A percentile compares a stretch with the other conserved stretches of the same genome.
These are phyloP conservation scores for Blastomyces parvus DNA, from an alignment of 2,329 filamentous ascomycete species.

Conservation along the genomic window DNA sequence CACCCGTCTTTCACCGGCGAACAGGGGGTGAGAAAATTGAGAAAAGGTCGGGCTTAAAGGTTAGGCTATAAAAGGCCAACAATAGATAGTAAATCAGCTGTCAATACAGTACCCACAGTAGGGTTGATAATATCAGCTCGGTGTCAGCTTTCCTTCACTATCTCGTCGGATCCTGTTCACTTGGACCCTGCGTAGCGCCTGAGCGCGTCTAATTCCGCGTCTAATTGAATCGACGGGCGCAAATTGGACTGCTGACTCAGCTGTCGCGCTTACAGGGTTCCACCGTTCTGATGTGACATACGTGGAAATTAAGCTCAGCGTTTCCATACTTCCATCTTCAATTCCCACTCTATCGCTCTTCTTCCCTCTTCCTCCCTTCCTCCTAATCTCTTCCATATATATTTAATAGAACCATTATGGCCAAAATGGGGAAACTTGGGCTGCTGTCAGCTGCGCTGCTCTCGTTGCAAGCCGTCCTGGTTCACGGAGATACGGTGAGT, in stretches of 20 bases:
- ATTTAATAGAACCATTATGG: slow-evolving; percentile 10
- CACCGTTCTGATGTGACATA: slow-evolving; percentile 1
- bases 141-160: neutral
- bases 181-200: neutral
- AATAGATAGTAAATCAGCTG: slow-evolving; percentile 5
- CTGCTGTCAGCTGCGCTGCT: slow-evolving; percentile 62
- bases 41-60: neutral
- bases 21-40: slow-evolving; percentile 1
- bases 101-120: neutral
- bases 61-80: neutral
- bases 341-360: slow-evolving; percentile 9
- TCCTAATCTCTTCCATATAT: slow-evolving; percentile 9
- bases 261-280: neutral
- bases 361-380: slow-evolving; percentile 9
- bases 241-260: neutral
- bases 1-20: neutral
- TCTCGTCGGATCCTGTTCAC: neutral
- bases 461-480: slow-evolving; percentile 58
- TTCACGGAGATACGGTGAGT: slow-evolving; percentile 53
- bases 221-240: neutral
- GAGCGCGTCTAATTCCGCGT: neutral
- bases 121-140: neutral
- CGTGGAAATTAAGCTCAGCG: slow-evolving; percentile 10
- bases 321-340: neutral
- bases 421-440: slow-evolving; percentile 63